Evolutionary conservation across 768 basidiomycete genomes (phyloP), one percentile per base, ranked within the genome.

Genomic region (Amanita fuliginea): DNA sequence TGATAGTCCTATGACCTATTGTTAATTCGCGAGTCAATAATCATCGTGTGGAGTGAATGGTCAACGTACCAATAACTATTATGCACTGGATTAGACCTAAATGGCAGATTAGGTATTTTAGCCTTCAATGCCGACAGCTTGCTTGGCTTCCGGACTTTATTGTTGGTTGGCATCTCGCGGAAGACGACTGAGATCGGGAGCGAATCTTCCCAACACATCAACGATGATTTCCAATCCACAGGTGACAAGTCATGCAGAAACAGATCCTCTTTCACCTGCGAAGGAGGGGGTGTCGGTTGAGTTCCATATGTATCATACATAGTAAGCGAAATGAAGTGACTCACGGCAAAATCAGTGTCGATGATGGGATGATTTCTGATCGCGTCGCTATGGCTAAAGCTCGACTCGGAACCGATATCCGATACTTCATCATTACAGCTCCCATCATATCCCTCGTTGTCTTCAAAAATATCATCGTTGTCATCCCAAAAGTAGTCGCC

Each of bases 401-500:
- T 33, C 18, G 24, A 41, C 6, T 8, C 16, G 18, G 35, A 48
- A 41, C 16, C 13, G 16, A 7, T 34, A n/a, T 50, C 49, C 30
- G 36, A 40, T 3, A 36, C 22, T 16, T 43, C 42, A 42, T 50
- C 49, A 9, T 34, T 32, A 26, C 19, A n/a, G 47, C 40, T 42
- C 18, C 6, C 43, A 19, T 33, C 44, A 34, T 46, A 26, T 37
- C 22, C 21, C 19, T 35, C 35, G 34, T 35, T 24, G n/a, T 47
- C 46, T 13, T 43, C 49, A 13, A 16, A 13, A 24, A 43, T 19
- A 30, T 50, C 49, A 22, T 36, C 49, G 11, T 19, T 32, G 22
- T 49, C 48, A 18, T 50, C 49, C 49, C 49, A 50, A 18, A 50
- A 50, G 32, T 28, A 49, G 13, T 7, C 28, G 7, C 37, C 16